Conservation (phyloP, 257 asterid species). For the Striga asiatica region DNA sequence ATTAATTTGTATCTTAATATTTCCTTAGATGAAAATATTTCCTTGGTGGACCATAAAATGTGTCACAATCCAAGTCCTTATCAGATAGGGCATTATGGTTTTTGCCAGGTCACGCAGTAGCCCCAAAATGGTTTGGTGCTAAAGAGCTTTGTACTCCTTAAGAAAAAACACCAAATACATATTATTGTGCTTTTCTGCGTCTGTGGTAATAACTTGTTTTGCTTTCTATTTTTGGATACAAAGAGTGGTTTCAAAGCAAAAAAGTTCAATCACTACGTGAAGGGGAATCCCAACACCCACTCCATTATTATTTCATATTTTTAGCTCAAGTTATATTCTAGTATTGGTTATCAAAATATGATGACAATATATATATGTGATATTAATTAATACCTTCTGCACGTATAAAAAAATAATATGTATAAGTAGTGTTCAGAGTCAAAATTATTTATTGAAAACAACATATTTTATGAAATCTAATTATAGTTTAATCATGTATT, state of each 20-base stretch:
- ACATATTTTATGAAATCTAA: too few relatives aligned
- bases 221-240: conserved; percentile 5
- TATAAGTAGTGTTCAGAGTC: too few relatives aligned
- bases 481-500: too few relatives aligned
- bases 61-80: conserved; percentile 26
- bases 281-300: conserved; percentile 4
- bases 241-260: neutral
- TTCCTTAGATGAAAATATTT: neutral
- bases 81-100: conserved; percentile 26
- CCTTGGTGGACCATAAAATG: conserved; percentile 19
- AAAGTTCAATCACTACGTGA: neutral
- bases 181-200: conserved; percentile 3
- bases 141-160: conserved; percentile 12
- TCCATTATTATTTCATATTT: neutral
- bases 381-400: too few relatives aligned
- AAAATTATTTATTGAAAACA: too few relatives aligned
- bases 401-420: too few relatives aligned
- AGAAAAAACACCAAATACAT: conserved; percentile 10
- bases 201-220: neutral
- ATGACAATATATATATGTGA: too few relatives aligned
- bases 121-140: conserved; percentile 18
- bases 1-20: neutral
- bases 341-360: too few relatives aligned
- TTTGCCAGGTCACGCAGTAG: conserved; percentile 16
- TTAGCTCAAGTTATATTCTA: neutral